Percentiles rank a stretch among this genome's conserved stretches.
phyloP scores from a whole-genome alignment of 2,329 filamentous ascomycete genomes.

The Scedosporium dehoogii region DNA sequence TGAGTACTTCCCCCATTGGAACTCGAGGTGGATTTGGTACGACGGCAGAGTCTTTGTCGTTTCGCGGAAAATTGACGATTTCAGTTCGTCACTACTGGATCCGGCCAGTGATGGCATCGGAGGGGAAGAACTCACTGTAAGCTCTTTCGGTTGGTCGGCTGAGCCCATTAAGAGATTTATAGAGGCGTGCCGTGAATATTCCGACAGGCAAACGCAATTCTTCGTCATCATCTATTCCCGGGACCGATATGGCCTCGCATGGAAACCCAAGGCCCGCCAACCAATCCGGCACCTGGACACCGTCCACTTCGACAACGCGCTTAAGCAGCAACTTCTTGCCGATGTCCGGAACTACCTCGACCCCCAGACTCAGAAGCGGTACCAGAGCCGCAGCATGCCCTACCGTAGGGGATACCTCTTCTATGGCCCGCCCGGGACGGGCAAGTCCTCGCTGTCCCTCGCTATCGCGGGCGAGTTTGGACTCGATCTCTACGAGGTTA shows the following conservation, averaged over 20 bases:
- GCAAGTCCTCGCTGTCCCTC: conserved; percentile 64
- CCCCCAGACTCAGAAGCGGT: conserved; percentile 62
- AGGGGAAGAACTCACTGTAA: conserved; percentile 35
- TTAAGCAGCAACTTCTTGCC: conserved; percentile 48
- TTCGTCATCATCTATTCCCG: conserved; percentile 39
- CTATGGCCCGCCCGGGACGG: conserved; percentile 72
- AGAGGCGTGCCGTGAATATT: conserved; percentile 34
- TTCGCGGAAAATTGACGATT: conserved; percentile 28
- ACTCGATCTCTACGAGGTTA: conserved; percentile 63
- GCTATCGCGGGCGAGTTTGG: conserved; percentile 61
- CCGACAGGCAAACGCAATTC: conserved; percentile 36
- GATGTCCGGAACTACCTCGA: conserved; percentile 56
- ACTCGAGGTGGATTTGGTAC: conserved; percentile 39
- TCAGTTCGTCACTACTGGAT: conserved; percentile 23
- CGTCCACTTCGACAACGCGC: conserved; percentile 51
- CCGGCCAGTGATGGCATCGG: conserved; percentile 34
- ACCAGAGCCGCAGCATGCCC: conserved; percentile 72
- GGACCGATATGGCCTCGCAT: conserved; percentile 33
- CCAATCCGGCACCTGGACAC: conserved; percentile 53
- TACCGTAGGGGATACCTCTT: conserved; percentile 79
- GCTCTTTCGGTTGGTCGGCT: conserved; percentile 40
- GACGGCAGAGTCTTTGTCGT: conserved; percentile 33
- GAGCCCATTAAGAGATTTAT: conserved; percentile 36
- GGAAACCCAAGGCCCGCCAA: conserved; percentile 38
- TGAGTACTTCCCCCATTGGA: conserved; percentile 35